Evolutionary conservation across 192 early-diverging fungal species (phyloP), one percentile per base, ranked within the genome.

Genomic region (Backusella macrospora): DNA sequence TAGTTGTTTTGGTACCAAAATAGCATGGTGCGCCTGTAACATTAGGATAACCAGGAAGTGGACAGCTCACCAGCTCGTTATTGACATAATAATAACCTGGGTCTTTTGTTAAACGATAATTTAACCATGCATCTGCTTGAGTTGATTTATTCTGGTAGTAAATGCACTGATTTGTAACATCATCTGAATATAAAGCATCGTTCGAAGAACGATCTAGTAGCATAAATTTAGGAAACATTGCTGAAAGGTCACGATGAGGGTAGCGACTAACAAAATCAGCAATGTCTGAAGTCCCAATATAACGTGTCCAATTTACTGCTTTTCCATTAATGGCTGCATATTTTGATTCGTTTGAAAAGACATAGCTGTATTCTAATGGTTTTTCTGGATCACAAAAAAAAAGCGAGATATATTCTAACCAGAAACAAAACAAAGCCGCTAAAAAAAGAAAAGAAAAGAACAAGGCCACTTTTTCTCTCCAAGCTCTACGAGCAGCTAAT

Each of bases 401-500:
- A 5, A 43, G 29, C 38, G 79, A 72, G 45, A 75, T 49, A 44
- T 68, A 73, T 64, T 80, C 79, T 39, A 80, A 59, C 74, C 73
- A 76, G 5, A 80, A 67, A n/a, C 49, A 42, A 62, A 80, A 40
- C 0, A 76, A 68, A 13, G 65, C 71, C 8, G 69, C 63, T 42
- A 67, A n/a, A 12, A 65, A 71, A 13, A 76, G 15, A 29, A 76
- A 65, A 1, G 76, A 34, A 47, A 76, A 68, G 37, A 65, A 76
- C 21, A 80, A 68, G 0, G 79, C 74, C 1, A 80, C 70, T 59
- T 80, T 80, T 70, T 80, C 79, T 44, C 74, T 48, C 72, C 72
- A 78, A 15, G 68, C 72, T n/a, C 47, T 68, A 15, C 77, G 72
- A 14, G 67, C 47, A 48, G 68, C 77, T 78, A 38, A 18, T 52